A percentile compares a stretch with the other conserved stretches of the same genome.
phyloP scores from a whole-genome alignment of 73 alveolate species.

The Paramecium caudatum region DNA sequence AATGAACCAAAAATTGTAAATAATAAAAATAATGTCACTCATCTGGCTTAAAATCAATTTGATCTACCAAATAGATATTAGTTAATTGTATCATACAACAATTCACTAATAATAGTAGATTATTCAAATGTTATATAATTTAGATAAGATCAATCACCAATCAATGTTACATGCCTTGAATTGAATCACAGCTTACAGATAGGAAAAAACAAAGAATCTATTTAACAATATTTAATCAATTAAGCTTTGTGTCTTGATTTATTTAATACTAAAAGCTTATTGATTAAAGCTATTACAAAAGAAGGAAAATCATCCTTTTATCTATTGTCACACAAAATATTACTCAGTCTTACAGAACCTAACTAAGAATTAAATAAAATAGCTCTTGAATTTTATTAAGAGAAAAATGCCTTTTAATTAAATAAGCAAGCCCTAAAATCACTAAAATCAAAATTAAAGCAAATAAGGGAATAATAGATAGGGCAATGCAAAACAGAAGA shows the following conservation, averaged over 20 bases:
- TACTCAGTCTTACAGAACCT: background rate
- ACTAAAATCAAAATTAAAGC: background rate
- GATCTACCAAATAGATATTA: slow-evolving; percentile 9
- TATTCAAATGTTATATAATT: background rate
- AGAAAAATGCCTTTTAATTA: background rate
- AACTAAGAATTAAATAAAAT: background rate
- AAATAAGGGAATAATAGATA: background rate
- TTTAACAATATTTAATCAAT: background rate
- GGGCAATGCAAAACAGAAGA: background rate
- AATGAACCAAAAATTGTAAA: background rate
- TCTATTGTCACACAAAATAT: background rate
- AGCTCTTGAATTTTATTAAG: background rate
- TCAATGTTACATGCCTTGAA: slow-evolving; percentile 35
- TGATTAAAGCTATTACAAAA: background rate
- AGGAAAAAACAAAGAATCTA: background rate
- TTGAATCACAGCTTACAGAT: background rate
- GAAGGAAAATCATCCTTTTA: background rate
- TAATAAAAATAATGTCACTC: background rate
- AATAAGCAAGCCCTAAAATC: background rate
- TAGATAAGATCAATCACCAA: slow-evolving; percentile 15
- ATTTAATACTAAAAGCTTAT: background rate
- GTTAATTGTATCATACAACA: background rate
- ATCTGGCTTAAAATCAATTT: background rate
- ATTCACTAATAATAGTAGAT: slow-evolving; percentile 10
- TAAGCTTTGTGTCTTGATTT: slow-evolving; percentile 12